phyloP scores from a whole-genome alignment of 306 rosid genomes.

The Ammopiptanthus mongolicus region DNA sequence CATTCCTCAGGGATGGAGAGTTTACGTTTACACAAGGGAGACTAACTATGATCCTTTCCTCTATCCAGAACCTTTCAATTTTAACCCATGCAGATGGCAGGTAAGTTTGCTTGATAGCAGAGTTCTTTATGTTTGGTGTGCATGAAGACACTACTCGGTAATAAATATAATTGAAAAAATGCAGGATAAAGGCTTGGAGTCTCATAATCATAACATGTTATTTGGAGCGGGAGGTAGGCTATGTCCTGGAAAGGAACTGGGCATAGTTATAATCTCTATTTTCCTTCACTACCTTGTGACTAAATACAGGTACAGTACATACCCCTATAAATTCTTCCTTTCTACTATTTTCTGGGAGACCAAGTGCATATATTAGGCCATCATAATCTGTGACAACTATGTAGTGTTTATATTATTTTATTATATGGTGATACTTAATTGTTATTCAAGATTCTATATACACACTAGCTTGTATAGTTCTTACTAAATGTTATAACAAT shows the following conservation, averaged over 20 bases:
- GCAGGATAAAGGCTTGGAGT: constrained; percentile 57
- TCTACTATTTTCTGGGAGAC: not conserved
- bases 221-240: constrained; percentile 70
- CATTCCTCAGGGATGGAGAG: constrained; percentile 81
- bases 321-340: not conserved
- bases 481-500: too few species aligned
- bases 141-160: not conserved
- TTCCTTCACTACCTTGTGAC: constrained; percentile 74
- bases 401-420: not conserved
- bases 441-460: not conserved
- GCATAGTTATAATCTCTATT: constrained; percentile 52
- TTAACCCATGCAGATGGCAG: constrained; percentile 85
- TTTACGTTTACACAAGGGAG: constrained; percentile 70
- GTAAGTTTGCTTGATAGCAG: constrained; percentile 26
- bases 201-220: constrained; percentile 46
- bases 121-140: not conserved
- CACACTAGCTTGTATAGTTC: too few species aligned
- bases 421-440: not conserved
- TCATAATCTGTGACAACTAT: not conserved
- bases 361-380: not conserved
- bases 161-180: not conserved
- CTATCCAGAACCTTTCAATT: constrained; percentile 59
- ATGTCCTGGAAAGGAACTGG: constrained; percentile 78
- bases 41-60: constrained; percentile 54
- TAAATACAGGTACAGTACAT: constrained; percentile 47